Evolutionary conservation across 2,329 filamentous ascomycete genomes (phyloP).

Genomic region (Tolypocladium guangdongense): DNA sequence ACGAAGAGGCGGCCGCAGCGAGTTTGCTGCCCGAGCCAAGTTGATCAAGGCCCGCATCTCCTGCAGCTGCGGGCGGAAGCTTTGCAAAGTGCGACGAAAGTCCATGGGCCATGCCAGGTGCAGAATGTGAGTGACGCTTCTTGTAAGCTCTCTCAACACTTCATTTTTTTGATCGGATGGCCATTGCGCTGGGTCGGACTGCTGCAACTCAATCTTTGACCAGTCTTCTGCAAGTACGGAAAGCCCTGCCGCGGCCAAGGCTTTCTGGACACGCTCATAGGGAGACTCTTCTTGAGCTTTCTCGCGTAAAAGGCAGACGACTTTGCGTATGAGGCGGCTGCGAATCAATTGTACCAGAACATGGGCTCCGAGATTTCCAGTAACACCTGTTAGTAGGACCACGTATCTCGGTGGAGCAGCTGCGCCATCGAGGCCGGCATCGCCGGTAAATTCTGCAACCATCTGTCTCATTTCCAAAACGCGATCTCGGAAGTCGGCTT

Average conservation of each 20-base stretch:
- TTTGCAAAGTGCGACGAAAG: slow-evolving; percentile 7
- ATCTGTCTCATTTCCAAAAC: too few species aligned
- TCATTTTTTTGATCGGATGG: too few species aligned
- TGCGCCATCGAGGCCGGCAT: too few species aligned
- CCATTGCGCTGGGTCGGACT: too few species aligned
- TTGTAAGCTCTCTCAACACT: too few species aligned
- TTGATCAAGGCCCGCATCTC: too few species aligned
- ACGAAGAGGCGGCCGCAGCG: not conserved
- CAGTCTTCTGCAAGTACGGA: not conserved
- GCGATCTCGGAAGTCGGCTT: too few species aligned
- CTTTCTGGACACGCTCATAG: not conserved
- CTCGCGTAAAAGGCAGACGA: slow-evolving; percentile 8
- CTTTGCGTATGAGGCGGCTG: slow-evolving; percentile 3
- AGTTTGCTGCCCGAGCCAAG: too few species aligned
- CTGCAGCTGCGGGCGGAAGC: slow-evolving; percentile 3
- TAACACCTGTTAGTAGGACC: slow-evolving; percentile 10
- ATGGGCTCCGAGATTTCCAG: slow-evolving; percentile 11
- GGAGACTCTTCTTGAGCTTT: slow-evolving; percentile 1
- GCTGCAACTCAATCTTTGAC: not conserved
- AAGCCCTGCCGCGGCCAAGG: not conserved
- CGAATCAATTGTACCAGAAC: slow-evolving; percentile 5
- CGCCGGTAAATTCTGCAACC: too few species aligned
- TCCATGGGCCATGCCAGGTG: slow-evolving; percentile 11
- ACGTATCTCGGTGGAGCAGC: slow-evolving; percentile 3
- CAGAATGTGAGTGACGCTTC: slow-evolving; percentile 5